Percentiles rank a stretch among this genome's conserved stretches.
These are phyloP conservation scores for Arthrobotrys megalospora DNA, from an alignment of 2,329 filamentous ascomycete species.

Conservation along the genomic window DNA sequence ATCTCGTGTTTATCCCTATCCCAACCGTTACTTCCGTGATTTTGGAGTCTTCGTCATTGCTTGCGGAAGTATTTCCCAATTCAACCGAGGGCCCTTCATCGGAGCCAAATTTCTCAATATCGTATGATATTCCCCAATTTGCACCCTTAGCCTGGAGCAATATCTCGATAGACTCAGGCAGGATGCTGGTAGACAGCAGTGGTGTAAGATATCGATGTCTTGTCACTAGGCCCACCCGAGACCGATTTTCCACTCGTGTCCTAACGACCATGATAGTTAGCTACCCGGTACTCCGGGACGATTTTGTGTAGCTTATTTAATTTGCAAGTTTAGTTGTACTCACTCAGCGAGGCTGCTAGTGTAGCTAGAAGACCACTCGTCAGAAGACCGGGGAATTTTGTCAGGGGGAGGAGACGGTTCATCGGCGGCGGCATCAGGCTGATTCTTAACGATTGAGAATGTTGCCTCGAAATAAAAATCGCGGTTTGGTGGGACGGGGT, in stretches of 20 bases:
- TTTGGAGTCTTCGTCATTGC: neutral
- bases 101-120: neutral
- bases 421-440: no score
- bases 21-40: neutral
- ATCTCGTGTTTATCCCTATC: neutral
- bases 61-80: neutral
- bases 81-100: no score
- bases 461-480: constrained; percentile 26
- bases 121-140: no score
- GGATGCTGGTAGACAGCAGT: neutral
- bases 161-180: neutral
- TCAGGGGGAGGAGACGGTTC: no score
- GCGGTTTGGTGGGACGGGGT: neutral
- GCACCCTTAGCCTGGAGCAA: no score
- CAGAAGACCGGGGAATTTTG: no score
- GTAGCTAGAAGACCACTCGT: no score
- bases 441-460: neutral
- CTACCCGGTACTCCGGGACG: no score
- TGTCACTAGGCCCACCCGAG: neutral
- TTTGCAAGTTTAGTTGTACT: neutral
- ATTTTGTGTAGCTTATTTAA: no score
- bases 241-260: neutral
- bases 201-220: neutral
- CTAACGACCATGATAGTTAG: no score
- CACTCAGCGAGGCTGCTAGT: neutral